These are phyloP conservation scores for Themeda triandra DNA, from an alignment of 176 grass and related monocot species.

Conservation along the genomic window DNA sequence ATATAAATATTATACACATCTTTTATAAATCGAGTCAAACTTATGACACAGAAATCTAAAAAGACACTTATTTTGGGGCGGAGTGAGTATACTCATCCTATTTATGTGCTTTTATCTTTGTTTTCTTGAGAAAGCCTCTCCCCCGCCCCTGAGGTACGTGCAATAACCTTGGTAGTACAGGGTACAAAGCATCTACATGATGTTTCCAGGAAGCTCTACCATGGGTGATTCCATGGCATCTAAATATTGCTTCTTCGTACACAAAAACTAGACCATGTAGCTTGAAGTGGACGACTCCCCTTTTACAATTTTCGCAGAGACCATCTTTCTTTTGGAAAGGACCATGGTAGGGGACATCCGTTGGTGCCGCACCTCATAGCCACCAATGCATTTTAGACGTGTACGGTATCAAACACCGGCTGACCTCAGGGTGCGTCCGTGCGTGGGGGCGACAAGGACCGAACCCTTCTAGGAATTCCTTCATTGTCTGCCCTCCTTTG, in stretches of 20 bases:
- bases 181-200: background rate
- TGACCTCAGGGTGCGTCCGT: background rate
- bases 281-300: background rate
- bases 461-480: constrained; percentile 4
- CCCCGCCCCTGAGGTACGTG: too few species aligned
- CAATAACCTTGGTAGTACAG: too few species aligned
- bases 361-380: constrained; percentile 21
- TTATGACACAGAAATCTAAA: too few species aligned
- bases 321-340: background rate
- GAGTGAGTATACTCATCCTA: too few species aligned
- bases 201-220: background rate
- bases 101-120: too few species aligned
- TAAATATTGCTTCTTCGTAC: background rate
- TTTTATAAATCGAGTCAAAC: too few species aligned
- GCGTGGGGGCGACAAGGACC: constrained; percentile 36
- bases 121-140: too few species aligned
- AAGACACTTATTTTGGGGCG: too few species aligned
- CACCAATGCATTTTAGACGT: background rate
- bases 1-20: too few species aligned
- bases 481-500: background rate
- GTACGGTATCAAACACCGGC: background rate
- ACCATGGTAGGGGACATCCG: background rate
- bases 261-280: background rate
- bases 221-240: background rate
- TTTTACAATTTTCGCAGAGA: background rate